Percentiles rank a stretch among this genome's conserved stretches.
phyloP scores from a whole-genome alignment of 257 asterid species.

The Ilex asprella region DNA sequence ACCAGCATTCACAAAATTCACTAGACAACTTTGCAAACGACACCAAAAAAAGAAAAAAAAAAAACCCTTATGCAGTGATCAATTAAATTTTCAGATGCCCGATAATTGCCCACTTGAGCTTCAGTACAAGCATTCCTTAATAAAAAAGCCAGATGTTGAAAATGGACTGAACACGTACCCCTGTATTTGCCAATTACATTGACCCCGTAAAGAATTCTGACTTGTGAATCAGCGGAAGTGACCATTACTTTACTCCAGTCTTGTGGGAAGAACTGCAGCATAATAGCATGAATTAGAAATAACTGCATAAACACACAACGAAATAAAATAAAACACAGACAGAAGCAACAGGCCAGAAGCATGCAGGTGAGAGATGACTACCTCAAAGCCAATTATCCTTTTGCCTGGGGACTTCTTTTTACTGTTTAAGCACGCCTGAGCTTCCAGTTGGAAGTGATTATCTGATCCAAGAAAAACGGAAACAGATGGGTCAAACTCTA shows the following conservation, averaged over 20 bases:
- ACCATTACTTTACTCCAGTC: constrained; percentile 72
- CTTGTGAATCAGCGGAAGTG: constrained; percentile 72
- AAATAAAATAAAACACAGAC: not conserved
- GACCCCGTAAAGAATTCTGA: constrained; percentile 55
- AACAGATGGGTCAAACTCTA: not conserved
- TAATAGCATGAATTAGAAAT: constrained; percentile 1
- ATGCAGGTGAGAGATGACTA: constrained; percentile 19
- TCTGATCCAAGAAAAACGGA: constrained; percentile 35
- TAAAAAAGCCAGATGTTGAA: not conserved
- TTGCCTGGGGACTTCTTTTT: constrained; percentile 77
- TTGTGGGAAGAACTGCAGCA: constrained; percentile 69
- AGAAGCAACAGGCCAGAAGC: constrained; percentile 8
- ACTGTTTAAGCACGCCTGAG: constrained; percentile 47
- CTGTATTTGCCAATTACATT: constrained; percentile 64
- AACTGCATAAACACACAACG: not conserved
- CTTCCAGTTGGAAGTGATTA: constrained; percentile 59
- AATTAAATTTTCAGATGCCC: too few species aligned
- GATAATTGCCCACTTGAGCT: not conserved
- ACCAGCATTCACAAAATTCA: not conserved
- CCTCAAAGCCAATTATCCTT: constrained; percentile 93
- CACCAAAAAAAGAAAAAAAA: not conserved
- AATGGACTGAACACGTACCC: constrained; percentile 31
- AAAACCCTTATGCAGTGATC: not conserved
- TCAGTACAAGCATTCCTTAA: not conserved
- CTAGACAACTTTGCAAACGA: not conserved